Base-by-base conservation (phyloP, 257 asterid genomes). In the Capsicum baccatum region DNA sequence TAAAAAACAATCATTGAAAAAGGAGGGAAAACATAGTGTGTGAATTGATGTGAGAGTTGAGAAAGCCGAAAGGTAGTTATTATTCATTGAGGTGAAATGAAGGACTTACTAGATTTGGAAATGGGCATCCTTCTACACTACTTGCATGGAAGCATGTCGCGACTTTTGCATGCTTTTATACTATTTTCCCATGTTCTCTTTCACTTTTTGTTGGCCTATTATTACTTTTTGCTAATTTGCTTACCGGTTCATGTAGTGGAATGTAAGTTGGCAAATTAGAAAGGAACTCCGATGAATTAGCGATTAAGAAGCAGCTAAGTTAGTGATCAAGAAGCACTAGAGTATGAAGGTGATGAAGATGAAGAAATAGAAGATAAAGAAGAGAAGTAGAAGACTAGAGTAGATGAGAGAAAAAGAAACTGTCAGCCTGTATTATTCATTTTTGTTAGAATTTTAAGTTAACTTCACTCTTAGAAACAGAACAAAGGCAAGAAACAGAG, bases 21-120 rank as follows among this genome's bases (percentile, higher is more conserved):
- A 52, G 64, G 48, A 26, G 62, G 81, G 13, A 26, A 74, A 52
- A 76, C 48, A 13, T 26, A 47, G 63, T 21, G 59, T 52, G 50
- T 52, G 64, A 52, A 52, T 54, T 54, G 64, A 54, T 0, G 48
- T 14, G 48, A 33, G 81, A 54, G 48, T 76, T 52, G 81, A 14
- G 64, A 76, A 26, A 26, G 33, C 33, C 33, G 33, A 26, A 26
- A 26, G 50, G 14, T 26, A 76, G 63, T 76, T 54, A 56, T 54
- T 52, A 14, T 14, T 76, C 26, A 48, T 54, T 48, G 62, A 74
- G 80, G 60, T 74, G 80, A 50, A 74, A 74, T 74, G 9, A 76
- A 52, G 63, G 48, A 54, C 26, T 76, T 52, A 54, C 81, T 76
- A 54, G 26, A 54, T 76, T 63, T 76, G 9, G 81, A 26, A 54